Base-by-base conservation (phyloP, 768 basidiomycete species). In the Tricholoma hemisulphureum region DNA sequence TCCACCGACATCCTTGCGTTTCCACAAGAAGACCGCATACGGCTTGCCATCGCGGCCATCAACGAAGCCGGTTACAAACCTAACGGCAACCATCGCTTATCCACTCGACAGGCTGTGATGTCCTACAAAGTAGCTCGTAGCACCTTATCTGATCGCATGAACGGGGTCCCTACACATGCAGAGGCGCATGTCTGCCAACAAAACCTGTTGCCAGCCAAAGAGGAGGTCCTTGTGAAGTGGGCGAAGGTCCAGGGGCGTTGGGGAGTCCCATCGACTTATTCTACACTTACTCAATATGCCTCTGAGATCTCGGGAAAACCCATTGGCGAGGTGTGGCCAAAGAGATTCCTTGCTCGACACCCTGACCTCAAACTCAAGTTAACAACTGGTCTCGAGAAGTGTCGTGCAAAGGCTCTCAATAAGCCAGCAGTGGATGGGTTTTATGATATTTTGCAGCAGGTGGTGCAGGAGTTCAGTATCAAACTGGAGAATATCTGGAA, bases 191-290 rank as follows among this genome's bases (percentile, higher is more conserved):
- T 49, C 6, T 6, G 46, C 20, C 55, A 69, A 29, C 61, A 60
- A 51, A 72, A 56, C 6, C 7, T 50, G 11, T 24, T 18, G 7
- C 13, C 23, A 50, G 48, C 48, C 7, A 8, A 50, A 26, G 70
- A 71, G 35, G 50, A 58, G 13, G 51, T 66, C 26, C 57, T 70
- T 21, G 62, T 58, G 1, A 56, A 65, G 8, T 71, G 68, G 69
- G 61, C 57, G 8, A 67, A 67, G 48, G 60, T 49, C 7, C 49
- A 55, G 53, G 72, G 51, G 31, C 57, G 55, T 14, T 55, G 60
- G 6, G 63, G 66, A 37, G 58, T 71, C 6, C 69, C 48, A 3
- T 28, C n/a, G n/a, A n/a, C n/a, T n/a, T n/a, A n/a, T n/a, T 43
- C 41, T 43, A 43, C 41, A 16, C 5, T 43, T 50, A 50, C 24